phyloP scores from a whole-genome alignment of 176 grass and related monocot species.

The Chloris gayana region DNA sequence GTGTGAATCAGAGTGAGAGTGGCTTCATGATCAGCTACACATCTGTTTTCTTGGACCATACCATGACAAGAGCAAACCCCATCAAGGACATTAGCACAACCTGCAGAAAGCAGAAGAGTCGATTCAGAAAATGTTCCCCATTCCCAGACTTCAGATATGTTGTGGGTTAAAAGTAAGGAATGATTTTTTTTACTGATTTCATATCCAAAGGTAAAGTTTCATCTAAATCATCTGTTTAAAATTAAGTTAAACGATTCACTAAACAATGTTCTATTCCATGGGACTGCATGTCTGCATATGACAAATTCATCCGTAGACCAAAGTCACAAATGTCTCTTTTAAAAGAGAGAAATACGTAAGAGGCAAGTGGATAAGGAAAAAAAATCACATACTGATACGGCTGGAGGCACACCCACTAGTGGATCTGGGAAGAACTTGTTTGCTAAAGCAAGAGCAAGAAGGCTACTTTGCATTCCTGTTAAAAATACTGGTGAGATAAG shows the following conservation, averaged over 20 bases:
- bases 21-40: background rate
- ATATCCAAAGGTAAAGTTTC: background rate
- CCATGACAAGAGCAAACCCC: constrained; percentile 91
- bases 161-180: background rate
- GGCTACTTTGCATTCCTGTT: constrained; percentile 98
- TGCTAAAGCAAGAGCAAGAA: constrained; percentile 98
- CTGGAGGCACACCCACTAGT: constrained; percentile 94
- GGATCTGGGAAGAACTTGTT: constrained; percentile 96
- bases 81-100: constrained; percentile 98
- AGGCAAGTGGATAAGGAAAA: constrained; percentile 2
- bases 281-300: constrained; percentile 1
- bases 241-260: background rate
- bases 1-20: background rate
- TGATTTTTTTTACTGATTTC: constrained; percentile 9
- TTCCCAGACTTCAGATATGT: background rate
- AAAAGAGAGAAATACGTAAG: background rate
- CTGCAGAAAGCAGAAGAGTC: constrained; percentile 41
- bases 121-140: background rate
- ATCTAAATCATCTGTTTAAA: constrained; percentile 4
- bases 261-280: background rate
- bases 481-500: constrained; percentile 36
- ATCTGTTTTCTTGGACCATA: constrained; percentile 78
- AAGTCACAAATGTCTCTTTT: background rate
- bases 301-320: background rate
- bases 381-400: constrained; percentile 72